Base-by-base conservation (phyloP, 2,329 filamentous ascomycete genomes). In the Fusarium virguliforme region DNA sequence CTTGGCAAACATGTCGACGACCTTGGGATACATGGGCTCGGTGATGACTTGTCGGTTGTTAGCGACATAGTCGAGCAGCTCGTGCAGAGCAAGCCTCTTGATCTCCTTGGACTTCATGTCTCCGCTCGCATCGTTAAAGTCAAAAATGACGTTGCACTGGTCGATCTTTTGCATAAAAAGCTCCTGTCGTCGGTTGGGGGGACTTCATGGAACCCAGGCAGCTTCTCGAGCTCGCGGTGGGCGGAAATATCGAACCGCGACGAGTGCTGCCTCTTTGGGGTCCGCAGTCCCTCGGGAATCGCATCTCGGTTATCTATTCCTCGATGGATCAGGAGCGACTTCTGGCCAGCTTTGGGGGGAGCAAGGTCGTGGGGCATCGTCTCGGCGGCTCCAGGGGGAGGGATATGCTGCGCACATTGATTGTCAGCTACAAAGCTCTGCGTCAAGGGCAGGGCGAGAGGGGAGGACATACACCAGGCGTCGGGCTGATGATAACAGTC, bases 91-190 rank as follows among this genome's bases (percentile, higher is more conserved):
- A 74, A 99, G 85, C 78, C 96, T 90, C 86, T 99, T 99, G 87
- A 99, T 98, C 83, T 99, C 96, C 85, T 99, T 99, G 53, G 95
- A 97, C 83, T 99, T 99, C 95, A 99, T 98, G 80, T 99, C 96
- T 74, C 92, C 95, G 73, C 94, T 97, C 54, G 95, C 94, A 82
- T 99, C 96, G 80, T 98, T 99, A 85, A 99, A 99, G 84, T 99
- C 96, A 80, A 99, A 99, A 77, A 99, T 99, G 85, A 99, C 97
- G 80, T 99, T 99, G 86, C 96, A 99, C 81, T 99, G 96, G 78
- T 98, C 96, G 75, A 99, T 96, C 87, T 99, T 99, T 80, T 98
- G 95, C 95, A 99, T 98, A 83, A 99, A 99, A 18, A 99, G 89
- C 76, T 98, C 95, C 83, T 98, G 95, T 68, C 96, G 90, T 70